phyloP scores from a whole-genome alignment of 2,329 filamentous ascomycete genomes.

The Pleurostoma richardsiae region DNA sequence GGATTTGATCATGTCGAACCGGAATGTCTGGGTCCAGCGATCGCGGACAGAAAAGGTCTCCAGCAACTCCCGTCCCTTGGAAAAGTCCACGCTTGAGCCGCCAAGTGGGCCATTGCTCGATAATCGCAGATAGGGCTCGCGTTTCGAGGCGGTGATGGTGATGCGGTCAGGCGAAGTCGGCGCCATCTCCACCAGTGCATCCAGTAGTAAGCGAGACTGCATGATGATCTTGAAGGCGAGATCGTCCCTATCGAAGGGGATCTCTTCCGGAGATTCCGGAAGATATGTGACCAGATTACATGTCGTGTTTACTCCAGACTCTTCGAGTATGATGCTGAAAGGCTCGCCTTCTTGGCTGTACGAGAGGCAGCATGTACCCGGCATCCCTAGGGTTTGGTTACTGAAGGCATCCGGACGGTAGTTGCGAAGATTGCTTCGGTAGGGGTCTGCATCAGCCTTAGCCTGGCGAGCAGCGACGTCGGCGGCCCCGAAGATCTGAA shows the following conservation, averaged over 20 bases:
- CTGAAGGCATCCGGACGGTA: conserved; percentile 72
- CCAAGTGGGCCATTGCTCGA: conserved; percentile 58
- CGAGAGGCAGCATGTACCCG: conserved; percentile 78
- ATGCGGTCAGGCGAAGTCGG: conserved; percentile 69
- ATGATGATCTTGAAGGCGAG: conserved; percentile 93
- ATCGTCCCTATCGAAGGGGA: conserved; percentile 78
- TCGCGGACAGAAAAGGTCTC: conserved; percentile 67
- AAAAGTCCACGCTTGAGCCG: conserved; percentile 62
- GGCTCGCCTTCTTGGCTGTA: conserved; percentile 72
- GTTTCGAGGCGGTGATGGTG: conserved; percentile 60
- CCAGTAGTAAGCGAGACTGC: conserved; percentile 68
- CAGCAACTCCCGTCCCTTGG: conserved; percentile 59
- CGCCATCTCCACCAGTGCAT: conserved; percentile 65
- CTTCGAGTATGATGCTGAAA: conserved; percentile 80
- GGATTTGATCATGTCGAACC: conserved; percentile 79
- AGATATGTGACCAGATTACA: conserved; percentile 89
- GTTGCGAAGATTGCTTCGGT: conserved; percentile 56
- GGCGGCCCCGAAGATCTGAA: conserved; percentile 92
- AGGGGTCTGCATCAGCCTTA: conserved; percentile 54
- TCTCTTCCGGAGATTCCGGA: conserved; percentile 68
- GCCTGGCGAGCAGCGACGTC: conserved; percentile 56
- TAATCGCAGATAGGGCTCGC: conserved; percentile 68
- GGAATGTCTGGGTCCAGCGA: conserved; percentile 68
- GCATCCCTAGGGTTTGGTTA: conserved; percentile 75
- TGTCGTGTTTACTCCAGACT: conserved; percentile 80